A percentile compares a stretch with the other conserved stretches of the same genome.
phyloP scores from a whole-genome alignment of 1,284 basidiomycete genomes.

The Microstroma glucosiphilum region DNA sequence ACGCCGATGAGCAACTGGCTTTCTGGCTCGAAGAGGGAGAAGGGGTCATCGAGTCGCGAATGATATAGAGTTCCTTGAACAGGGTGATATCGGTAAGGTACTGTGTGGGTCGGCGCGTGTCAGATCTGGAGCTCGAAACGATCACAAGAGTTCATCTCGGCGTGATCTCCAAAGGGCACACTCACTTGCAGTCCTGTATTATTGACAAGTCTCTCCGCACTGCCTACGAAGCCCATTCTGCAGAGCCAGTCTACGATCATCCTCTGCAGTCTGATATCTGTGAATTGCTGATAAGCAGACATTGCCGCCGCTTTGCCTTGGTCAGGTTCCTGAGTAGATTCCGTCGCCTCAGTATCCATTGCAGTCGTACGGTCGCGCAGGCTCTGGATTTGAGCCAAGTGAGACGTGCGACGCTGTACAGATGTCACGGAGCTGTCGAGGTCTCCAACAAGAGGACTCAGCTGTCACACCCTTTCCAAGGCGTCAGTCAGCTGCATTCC shows the following conservation, averaged over 20 bases:
- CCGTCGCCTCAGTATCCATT: neutral
- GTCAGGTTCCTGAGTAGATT: neutral
- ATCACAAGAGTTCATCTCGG: too few species aligned
- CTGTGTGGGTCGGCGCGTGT: conserved; percentile 1
- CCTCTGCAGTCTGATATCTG: conserved; percentile 70
- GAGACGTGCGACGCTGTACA: conserved; percentile 18
- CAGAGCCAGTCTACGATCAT: conserved; percentile 91
- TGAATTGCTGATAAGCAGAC: conserved; percentile 56
- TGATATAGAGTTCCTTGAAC: conserved; percentile 76
- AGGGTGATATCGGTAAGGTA: conserved; percentile 62
- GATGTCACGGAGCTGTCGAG: conserved; percentile 10
- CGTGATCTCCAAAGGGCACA: neutral
- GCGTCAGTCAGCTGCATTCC: too few species aligned
- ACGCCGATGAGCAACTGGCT: conserved; percentile 76
- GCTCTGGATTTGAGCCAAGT: conserved; percentile 26
- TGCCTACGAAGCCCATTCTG: conserved; percentile 56
- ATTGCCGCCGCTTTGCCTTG: conserved; percentile 6
- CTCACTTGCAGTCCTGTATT: conserved; percentile 16
- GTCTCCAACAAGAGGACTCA: neutral
- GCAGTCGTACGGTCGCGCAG: neutral
- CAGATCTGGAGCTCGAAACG: too few species aligned
- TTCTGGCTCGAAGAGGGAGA: conserved; percentile 15
- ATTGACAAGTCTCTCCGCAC: conserved; percentile 26
- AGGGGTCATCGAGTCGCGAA: conserved; percentile 67
- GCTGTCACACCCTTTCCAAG: too few species aligned